phyloP scores from a whole-genome alignment of 2,329 filamentous ascomycete species.

The Tolypocladium guangdongense region DNA sequence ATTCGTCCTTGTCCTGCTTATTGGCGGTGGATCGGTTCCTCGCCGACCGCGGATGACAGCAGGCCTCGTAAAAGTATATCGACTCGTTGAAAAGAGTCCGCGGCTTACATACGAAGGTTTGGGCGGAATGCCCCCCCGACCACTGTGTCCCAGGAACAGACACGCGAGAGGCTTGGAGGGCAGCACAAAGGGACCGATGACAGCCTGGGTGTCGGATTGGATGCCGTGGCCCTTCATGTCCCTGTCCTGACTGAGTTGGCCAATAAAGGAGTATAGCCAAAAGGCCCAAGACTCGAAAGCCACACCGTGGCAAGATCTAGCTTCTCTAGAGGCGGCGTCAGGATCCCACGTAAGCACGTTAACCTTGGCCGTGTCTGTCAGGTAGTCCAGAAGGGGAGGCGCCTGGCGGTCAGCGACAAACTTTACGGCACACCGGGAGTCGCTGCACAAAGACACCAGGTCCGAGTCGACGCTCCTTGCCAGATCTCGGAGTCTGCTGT shows the following conservation, averaged over 20 bases:
- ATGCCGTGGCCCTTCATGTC: slow-evolving; percentile 18
- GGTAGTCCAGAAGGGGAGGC: slow-evolving; percentile 21
- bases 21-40: slow-evolving; percentile 1
- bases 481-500: slow-evolving; percentile 13
- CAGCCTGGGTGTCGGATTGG: slow-evolving; percentile 14
- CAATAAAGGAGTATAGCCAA: slow-evolving; percentile 29
- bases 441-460: slow-evolving; percentile 20
- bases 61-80: slow-evolving; percentile 22
- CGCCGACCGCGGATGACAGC: slow-evolving; percentile 2
- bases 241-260: slow-evolving; percentile 22
- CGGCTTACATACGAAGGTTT: slow-evolving; percentile 24
- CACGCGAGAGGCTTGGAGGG: slow-evolving; percentile 27
- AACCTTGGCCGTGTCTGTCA: slow-evolving; percentile 21
- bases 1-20: slow-evolving; percentile 6
- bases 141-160: slow-evolving; percentile 26
- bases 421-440: slow-evolving; percentile 20
- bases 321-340: slow-evolving; percentile 16
- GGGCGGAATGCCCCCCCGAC: slow-evolving; percentile 20
- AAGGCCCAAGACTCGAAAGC: slow-evolving; percentile 30
- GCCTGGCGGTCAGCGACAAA: slow-evolving; percentile 19
- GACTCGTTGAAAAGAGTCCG: slow-evolving; percentile 21
- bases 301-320: slow-evolving; percentile 20
- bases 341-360: slow-evolving; percentile 18
- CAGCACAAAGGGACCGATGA: slow-evolving; percentile 24
- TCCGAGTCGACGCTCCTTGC: slow-evolving; percentile 23